Conservation (phyloP, 2,329 filamentous ascomycete genomes). For the Colletotrichum sp. region DNA sequence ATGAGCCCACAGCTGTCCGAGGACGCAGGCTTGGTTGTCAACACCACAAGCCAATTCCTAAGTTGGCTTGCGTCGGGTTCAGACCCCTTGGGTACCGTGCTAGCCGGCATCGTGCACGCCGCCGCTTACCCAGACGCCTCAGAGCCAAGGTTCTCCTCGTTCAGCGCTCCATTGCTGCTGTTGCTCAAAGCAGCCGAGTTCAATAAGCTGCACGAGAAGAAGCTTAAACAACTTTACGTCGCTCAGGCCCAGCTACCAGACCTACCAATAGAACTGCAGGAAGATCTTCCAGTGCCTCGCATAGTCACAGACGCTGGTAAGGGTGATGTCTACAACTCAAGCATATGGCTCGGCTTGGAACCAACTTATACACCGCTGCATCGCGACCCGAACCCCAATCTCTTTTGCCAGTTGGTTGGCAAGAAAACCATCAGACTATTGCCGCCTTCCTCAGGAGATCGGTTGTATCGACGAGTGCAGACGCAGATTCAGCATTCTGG, state of each 20-base stretch:
- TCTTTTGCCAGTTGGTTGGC: conserved; percentile 84
- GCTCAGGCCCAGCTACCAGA: conserved; percentile 78
- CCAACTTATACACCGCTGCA: conserved; percentile 92
- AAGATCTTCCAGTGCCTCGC: conserved; percentile 72
- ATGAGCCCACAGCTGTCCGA: conserved; percentile 24
- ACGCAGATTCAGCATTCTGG: conserved; percentile 38
- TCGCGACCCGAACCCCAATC: conserved; percentile 90
- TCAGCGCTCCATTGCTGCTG: conserved; percentile 67
- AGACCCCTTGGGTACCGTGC: conserved; percentile 31
- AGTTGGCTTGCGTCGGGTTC: conserved; percentile 15
- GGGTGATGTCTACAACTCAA: conserved; percentile 86
- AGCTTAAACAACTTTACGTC: conserved; percentile 70
- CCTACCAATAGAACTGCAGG: conserved; percentile 66
- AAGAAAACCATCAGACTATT: conserved; percentile 77
- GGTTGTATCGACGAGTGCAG: conserved; percentile 64
- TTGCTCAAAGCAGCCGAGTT: conserved; percentile 63
- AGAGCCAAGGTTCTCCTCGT: conserved; percentile 53
- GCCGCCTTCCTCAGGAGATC: conserved; percentile 65
- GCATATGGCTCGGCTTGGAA: conserved; percentile 85
- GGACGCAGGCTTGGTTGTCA: neutral
- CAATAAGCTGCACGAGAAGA: conserved; percentile 36
- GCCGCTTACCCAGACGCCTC: conserved; percentile 26
- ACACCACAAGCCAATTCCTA: conserved; percentile 11
- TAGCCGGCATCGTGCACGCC: conserved; percentile 34
- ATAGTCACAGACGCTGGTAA: conserved; percentile 68